Conservation (phyloP, 2,329 filamentous ascomycete species). For the Amylocarpus encephaloides region DNA sequence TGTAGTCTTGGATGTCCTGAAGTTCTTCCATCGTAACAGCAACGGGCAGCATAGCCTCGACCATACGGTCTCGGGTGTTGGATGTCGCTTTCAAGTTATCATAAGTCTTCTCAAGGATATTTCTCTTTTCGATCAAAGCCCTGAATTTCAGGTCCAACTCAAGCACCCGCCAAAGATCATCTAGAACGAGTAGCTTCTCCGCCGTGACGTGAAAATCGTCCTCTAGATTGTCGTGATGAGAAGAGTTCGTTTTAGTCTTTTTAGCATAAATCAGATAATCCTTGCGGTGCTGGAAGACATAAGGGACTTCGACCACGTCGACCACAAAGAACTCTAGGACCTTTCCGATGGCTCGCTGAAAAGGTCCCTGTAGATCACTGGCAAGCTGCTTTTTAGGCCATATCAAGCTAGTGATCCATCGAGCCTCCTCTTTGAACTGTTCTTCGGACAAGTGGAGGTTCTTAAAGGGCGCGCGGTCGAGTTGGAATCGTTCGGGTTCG, state of each 20-base stretch:
- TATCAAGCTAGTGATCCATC: slow-evolving; percentile 87
- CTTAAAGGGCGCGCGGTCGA: slow-evolving; percentile 84
- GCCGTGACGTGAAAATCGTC: slow-evolving; percentile 69
- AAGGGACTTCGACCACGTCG: slow-evolving; percentile 91
- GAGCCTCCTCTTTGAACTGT: slow-evolving; percentile 81
- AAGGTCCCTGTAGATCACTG: slow-evolving; percentile 70
- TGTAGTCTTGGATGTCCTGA: slow-evolving; percentile 92
- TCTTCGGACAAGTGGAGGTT: slow-evolving; percentile 74
- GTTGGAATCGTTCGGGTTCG: slow-evolving; percentile 88
- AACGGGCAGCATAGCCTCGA: slow-evolving; percentile 74
- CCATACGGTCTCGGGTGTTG: slow-evolving; percentile 62
- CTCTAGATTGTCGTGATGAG: slow-evolving; percentile 59
- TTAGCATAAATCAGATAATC: slow-evolving; percentile 92
- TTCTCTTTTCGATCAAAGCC: slow-evolving; percentile 85
- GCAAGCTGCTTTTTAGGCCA: slow-evolving; percentile 71
- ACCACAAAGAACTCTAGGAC: slow-evolving; percentile 93
- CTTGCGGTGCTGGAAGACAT: slow-evolving; percentile 96
- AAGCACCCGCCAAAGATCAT: slow-evolving; percentile 90
- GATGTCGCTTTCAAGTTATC: slow-evolving; percentile 60
- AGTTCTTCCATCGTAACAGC: slow-evolving; percentile 89
- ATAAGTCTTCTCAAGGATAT: slow-evolving; percentile 72
- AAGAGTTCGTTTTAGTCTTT: slow-evolving; percentile 50
- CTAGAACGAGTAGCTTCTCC: slow-evolving; percentile 84
- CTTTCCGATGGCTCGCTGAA: slow-evolving; percentile 82
- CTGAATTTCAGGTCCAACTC: slow-evolving; percentile 94